Base-by-base conservation (phyloP, 2,329 filamentous ascomycete genomes). In the Verticillium zaregamsianum region DNA sequence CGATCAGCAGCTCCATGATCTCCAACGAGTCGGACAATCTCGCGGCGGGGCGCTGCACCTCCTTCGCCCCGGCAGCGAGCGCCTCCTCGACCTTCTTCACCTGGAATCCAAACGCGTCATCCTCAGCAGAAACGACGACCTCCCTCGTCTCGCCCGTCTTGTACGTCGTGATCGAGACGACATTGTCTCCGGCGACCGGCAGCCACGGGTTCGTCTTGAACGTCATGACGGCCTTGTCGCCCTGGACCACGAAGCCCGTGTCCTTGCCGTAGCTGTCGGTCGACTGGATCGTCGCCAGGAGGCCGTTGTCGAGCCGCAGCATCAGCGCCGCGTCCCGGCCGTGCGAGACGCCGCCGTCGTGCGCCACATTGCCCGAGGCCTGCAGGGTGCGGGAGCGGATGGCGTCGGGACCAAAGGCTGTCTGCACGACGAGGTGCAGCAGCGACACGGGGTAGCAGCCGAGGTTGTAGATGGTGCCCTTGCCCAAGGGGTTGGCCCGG, bases 381-480 rank as follows among this genome's bases (percentile, higher is more conserved):
- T 61, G 62, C 5, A 70, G 62, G 56, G 65, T 63, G 25, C 68
- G 62, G 11, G 33, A 56, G 17, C 60, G 60, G 56, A 68, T 67
- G 4, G 65, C 68, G 1, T 64, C 64, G 0, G 62, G 14, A 31
- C 69, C 69, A 55, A 55, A 67, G 1, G 68, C 67, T 8, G 64
- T 64, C 61, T 71, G 66, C 60, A 71, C 65, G 45, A 70, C 62
- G 11, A 68, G 64, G 40, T 70, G 69, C 11, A 70, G 59, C 23
- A 71, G 66, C 3, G 69, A 71, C 25, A 69, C 68, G 2, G 68
- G 69, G 28, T 71, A 71, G 63, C 69, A 71, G 6, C 69, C 69
- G 39, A 71, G 62, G 62, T 71, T 71, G 61, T 71, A 71, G 49
- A 71, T 71, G 32, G 69, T 71, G n/a, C 69, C 69, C 66, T 65